Base-by-base conservation (phyloP, 208 protist genomes). In the Leishmania lainsoni region DNA sequence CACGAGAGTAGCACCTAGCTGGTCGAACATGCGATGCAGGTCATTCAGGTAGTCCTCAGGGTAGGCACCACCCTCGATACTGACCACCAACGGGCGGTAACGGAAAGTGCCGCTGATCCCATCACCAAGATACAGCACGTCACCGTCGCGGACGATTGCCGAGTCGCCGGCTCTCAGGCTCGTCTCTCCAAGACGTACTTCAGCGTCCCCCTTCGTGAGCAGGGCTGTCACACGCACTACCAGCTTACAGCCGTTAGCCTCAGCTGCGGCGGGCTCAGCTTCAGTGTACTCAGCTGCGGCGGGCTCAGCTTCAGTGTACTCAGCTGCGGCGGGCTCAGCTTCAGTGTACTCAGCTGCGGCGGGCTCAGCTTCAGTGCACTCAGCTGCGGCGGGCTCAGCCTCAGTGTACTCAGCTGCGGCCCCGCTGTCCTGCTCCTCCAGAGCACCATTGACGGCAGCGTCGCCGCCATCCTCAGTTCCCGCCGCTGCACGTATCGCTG, bases 1-100 rank as follows among this genome's bases (percentile, higher is more conserved):
- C n/a, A 91, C 87, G 16, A 94, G 76, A 10, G 92, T 97, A 26
- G 92, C 93, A 26, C 93, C 93, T 35, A 95, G 91, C 52, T 86
- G 83, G 35, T 80, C 52, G 75, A 91, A 95, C 85, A 94, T 91
- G 71, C 81, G 86, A 39, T 79, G 77, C 66, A 95, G 75, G 74
- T 97, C 93, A 22, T 42, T 65, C 35, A 87, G 71, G 75, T 90
- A 86, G 72, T 92, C 89, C 29, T 52, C 61, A 3, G 76, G 75
- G 75, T 94, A 92, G 35, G 76, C 75, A 54, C 75, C 83, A 45
- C 69, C 73, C 58, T 90, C 83, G 29, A 97, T 86, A 56, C 87
- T 87, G n/a, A 97, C 92, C 51, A 95, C 82, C 48, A 97, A 80
- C 6, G 93, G 93, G 9, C 93, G 91, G 79, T 91, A 97, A 29